These are phyloP conservation scores for Rubus parviflorus DNA, from an alignment of 306 rosid genomes.

Conservation along the genomic window DNA sequence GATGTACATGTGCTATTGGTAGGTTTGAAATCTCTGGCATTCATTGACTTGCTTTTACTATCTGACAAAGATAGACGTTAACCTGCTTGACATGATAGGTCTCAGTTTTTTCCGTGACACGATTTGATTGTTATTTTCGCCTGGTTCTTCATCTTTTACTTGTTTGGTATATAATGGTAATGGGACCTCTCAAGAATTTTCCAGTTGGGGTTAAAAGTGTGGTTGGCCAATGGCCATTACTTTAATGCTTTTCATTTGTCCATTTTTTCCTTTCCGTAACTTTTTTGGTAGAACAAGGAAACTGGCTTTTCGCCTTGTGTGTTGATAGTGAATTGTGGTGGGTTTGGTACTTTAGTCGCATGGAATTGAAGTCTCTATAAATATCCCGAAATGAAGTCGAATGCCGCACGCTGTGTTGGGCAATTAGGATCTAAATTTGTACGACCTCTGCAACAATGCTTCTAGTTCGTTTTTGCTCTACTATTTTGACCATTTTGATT, in stretches of 20 bases:
- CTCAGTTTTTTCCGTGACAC: background rate
- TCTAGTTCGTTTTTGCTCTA: too few relatives aligned
- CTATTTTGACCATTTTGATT: too few relatives aligned
- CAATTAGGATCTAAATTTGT: too few relatives aligned
- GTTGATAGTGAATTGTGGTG: background rate
- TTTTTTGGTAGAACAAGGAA: background rate
- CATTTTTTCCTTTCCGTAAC: background rate
- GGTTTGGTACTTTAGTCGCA: background rate
- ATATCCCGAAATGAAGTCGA: too few relatives aligned
- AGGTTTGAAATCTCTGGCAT: background rate
- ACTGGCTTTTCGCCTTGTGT: background rate
- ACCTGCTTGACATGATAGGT: background rate
- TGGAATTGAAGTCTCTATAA: background rate
- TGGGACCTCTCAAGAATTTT: slow-evolving; percentile 5
- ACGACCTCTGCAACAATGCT: too few relatives aligned
- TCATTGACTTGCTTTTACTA: background rate
- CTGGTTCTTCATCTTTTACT: background rate
- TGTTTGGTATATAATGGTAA: background rate
- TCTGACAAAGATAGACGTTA: background rate
- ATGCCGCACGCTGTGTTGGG: too few relatives aligned
- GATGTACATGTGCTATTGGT: background rate
- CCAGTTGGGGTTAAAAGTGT: background rate
- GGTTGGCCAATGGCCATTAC: background rate
- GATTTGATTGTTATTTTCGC: background rate
- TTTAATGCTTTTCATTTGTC: background rate